Conservation (phyloP, 495 filamentous ascomycete species). For the Aspergillus baeticus region DNA sequence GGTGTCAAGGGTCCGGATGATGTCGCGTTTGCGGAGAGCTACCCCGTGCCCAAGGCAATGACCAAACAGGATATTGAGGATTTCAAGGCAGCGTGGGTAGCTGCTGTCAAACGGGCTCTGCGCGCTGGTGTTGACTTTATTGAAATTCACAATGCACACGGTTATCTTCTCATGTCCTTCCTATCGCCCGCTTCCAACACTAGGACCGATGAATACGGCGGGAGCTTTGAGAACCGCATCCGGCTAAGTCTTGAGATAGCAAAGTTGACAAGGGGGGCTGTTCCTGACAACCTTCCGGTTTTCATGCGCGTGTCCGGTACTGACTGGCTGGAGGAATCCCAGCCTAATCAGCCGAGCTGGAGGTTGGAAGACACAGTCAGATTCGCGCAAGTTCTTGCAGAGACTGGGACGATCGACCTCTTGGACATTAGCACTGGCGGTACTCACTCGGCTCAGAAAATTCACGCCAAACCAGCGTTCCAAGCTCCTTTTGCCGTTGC, state of each 20-base stretch:
- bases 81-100: constrained; percentile 56
- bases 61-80: constrained; percentile 36
- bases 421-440: constrained; percentile 69
- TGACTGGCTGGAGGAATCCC: constrained; percentile 58
- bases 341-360: constrained; percentile 52
- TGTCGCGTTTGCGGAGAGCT: constrained; percentile 51
- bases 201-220: constrained; percentile 39
- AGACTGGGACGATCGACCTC: constrained; percentile 58
- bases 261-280: constrained; percentile 30
- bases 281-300: constrained; percentile 61
- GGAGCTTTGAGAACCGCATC: constrained; percentile 62
- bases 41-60: constrained; percentile 27
- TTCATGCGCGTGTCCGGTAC: constrained; percentile 64
- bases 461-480: constrained; percentile 57
- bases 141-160: constrained; percentile 18
- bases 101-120: constrained; percentile 51
- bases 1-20: constrained; percentile 56
- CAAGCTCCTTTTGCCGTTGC: constrained; percentile 62
- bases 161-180: constrained; percentile 19
- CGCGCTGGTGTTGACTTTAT: constrained; percentile 12
- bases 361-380: constrained; percentile 53
- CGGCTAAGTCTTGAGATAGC: constrained; percentile 17
- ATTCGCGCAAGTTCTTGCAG: constrained; percentile 53
- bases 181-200: constrained; percentile 10
- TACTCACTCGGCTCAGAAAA: constrained; percentile 57